Base-by-base conservation (phyloP, 2,329 filamentous ascomycete species). In the Capronia epimyces region DNA sequence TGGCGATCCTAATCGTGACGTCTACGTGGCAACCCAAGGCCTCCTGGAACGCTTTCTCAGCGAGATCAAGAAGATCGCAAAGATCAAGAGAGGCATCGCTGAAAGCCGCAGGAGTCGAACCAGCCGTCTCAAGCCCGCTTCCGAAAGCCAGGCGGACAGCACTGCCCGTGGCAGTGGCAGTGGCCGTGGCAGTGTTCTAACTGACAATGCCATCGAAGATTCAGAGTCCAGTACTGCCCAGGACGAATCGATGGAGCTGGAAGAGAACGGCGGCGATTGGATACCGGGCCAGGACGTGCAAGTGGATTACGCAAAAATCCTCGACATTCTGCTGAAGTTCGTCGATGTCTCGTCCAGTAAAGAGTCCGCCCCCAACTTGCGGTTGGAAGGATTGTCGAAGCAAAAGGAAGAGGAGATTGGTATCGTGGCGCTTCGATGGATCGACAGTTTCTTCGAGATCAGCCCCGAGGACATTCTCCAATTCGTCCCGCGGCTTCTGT, bases 261-360 rank as follows among this genome's bases (percentile, higher is more conserved):
- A 79, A 12, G 75, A 76, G 18, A 82, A 80, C 39, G 90, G 95
- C 61, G 90, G 90, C 53, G 93, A 97, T 65, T 98, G 91, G 89
- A 84, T 97, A 40, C 94, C 94, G 0, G 93, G 94, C 1, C 93
- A 98, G 69, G 93, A 98, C 67, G 89, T 96, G 6, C 86, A 94
- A 52, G 87, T 98, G 55, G 91, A 97, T 68, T 88, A 95, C 68
- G 83, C 87, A 53, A 88, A 86, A 59, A 95, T 98, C 29, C 72
- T 98, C 42, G 87, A 94, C 61, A 98, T 97, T 47, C 71, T 98
- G 36, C 89, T 95, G 1, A 83, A 84, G 10, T 96, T 93, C 57
- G 77, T 98, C 39, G 87, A 95, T 49, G 57, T 60, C 4, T 60
- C 60, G 4, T 59, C 58, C 21, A 59, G 50, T 27, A 59, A 57